Evolutionary conservation across 1,139 yeast genomes (phyloP).

Genomic region (Yarrowia galli): DNA sequence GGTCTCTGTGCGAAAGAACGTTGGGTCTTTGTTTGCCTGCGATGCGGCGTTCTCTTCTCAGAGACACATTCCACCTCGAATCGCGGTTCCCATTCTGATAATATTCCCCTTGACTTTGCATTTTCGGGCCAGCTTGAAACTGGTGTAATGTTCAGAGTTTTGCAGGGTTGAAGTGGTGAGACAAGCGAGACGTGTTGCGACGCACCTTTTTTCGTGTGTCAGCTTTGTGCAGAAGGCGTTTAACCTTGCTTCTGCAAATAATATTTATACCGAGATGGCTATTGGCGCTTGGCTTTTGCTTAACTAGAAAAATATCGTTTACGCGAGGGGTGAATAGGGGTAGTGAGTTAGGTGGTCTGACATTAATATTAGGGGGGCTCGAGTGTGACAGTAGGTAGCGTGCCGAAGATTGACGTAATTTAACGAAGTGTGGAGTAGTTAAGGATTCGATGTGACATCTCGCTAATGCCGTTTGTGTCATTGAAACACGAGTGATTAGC

Average conservation of each 20-base stretch:
- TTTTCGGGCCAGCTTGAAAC: slow-evolving; percentile 2
- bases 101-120: slow-evolving; percentile 20
- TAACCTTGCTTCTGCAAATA: not conserved
- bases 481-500: not conserved
- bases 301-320: not conserved
- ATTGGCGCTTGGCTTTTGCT: not conserved
- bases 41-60: not conserved
- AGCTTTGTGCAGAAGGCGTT: slow-evolving; percentile 2
- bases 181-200: slow-evolving; percentile 23
- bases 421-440: no score
- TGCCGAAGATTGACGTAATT: not conserved
- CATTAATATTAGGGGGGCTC: not conserved
- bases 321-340: slow-evolving; percentile 31
- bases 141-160: not conserved
- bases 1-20: not conserved
- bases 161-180: not conserved
- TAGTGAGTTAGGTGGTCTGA: slow-evolving; percentile 1
- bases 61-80: slow-evolving; percentile 8
- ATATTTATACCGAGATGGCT: not conserved
- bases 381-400: not conserved
- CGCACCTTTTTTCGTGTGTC: slow-evolving; percentile 26
- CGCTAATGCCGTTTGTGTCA: not conserved
- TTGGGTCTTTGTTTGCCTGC: not conserved
- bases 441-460: no score
- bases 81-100: slow-evolving; percentile 5